These are phyloP conservation scores for Alternaria rosae DNA, from an alignment of 2,329 filamentous ascomycete genomes.

Conservation along the genomic window DNA sequence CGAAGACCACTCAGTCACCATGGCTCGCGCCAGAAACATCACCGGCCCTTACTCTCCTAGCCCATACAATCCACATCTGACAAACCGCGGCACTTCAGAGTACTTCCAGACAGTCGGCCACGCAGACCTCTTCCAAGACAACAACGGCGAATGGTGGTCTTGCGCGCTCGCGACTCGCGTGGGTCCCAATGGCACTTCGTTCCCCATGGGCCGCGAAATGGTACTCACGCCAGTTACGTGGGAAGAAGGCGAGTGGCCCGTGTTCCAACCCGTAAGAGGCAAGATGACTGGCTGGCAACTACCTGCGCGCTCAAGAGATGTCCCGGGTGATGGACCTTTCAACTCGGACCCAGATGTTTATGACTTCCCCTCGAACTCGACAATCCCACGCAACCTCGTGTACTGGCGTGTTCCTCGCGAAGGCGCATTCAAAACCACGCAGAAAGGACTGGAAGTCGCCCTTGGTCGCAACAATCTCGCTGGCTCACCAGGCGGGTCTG, in stretches of 20 bases:
- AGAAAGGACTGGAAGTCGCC: conserved; percentile 39
- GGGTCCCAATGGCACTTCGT: conserved; percentile 20
- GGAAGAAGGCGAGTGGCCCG: conserved; percentile 53
- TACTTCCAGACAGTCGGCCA: conserved; percentile 47
- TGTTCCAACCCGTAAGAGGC: conserved; percentile 52
- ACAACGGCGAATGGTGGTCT: conserved; percentile 34
- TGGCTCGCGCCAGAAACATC: conserved; percentile 45
- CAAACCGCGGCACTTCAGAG: conserved; percentile 41
- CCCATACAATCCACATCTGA: conserved; percentile 42
- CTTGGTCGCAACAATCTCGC: conserved; percentile 63
- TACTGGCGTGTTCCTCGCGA: conserved; percentile 54
- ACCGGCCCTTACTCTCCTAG: conserved; percentile 46
- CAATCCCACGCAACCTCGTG: conserved; percentile 60
- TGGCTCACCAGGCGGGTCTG: conserved; percentile 53
- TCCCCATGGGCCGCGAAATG: conserved; percentile 41
- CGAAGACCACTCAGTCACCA: conserved; percentile 43
- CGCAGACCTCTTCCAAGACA: conserved; percentile 39
- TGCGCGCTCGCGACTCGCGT: conserved; percentile 33
- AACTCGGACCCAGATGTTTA: conserved; percentile 54
- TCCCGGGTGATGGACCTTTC: conserved; percentile 51
- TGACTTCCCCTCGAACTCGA: conserved; percentile 54
- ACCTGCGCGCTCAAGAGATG: conserved; percentile 42
- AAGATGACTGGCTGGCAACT: conserved; percentile 53
- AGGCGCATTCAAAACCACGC: conserved; percentile 3
- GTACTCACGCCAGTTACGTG: conserved; percentile 36